Conservation (phyloP, 371 early-diverging fungal species). For the Globomyces sp. region DNA sequence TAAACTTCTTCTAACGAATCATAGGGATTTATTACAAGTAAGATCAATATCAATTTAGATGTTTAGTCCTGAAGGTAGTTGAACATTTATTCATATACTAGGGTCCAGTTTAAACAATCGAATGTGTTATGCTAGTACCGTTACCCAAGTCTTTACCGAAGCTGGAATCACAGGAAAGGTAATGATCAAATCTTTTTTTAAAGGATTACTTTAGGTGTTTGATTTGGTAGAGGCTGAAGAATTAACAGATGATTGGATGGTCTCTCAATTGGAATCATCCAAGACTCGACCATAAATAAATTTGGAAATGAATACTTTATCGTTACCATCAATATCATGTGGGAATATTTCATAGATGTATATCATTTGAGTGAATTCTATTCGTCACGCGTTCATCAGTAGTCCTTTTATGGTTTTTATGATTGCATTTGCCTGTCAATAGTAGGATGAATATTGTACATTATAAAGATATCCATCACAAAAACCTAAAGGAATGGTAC, state of each 20-base stretch:
- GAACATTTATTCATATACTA: slow-evolving; percentile 7
- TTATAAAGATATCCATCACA: too few species aligned
- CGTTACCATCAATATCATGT: too few species aligned
- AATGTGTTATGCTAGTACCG: slow-evolving; percentile 39
- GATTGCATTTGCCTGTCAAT: too few species aligned
- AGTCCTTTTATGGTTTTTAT: too few species aligned
- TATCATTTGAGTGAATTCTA: too few species aligned
- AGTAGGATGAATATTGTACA: too few species aligned
- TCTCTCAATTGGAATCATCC: slow-evolving; percentile 18
- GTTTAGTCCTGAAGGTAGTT: slow-evolving; percentile 2
- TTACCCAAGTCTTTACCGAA: slow-evolving; percentile 25
- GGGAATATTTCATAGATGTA: too few species aligned
- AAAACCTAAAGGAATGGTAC: too few species aligned
- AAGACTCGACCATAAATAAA: slow-evolving; percentile 31
- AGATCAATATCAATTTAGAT: neutral
- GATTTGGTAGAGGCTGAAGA: slow-evolving; percentile 27
- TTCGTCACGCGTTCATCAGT: too few species aligned
- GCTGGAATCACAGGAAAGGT: slow-evolving; percentile 37
- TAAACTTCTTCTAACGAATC: slow-evolving; percentile 4
- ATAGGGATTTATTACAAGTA: neutral
- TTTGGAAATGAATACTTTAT: too few species aligned
- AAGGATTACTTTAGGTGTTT: neutral
- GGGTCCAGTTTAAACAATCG: slow-evolving; percentile 29
- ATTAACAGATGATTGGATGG: slow-evolving; percentile 33
- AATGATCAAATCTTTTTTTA: too few species aligned